These are phyloP conservation scores for Adansonia rubrostipa DNA, from an alignment of 441 rosid genomes.

Conservation along the genomic window DNA sequence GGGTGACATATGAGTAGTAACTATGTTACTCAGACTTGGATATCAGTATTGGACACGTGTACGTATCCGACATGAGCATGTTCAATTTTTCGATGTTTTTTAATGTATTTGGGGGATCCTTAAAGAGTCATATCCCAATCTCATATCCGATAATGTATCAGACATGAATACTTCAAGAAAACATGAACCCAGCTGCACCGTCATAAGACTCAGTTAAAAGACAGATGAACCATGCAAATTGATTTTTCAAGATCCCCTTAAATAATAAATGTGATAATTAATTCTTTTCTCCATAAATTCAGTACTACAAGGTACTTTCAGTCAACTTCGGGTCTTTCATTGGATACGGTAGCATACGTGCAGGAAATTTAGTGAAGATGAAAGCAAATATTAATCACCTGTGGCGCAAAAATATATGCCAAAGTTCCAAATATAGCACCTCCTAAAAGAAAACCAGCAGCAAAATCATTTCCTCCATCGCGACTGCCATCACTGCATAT, in stretches of 20 bases:
- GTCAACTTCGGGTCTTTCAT: not conserved
- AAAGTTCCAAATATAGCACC: slow-evolving; percentile 79
- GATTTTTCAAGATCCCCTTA: not conserved
- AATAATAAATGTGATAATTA: not conserved
- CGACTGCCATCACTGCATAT: slow-evolving; percentile 55
- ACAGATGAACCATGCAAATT: not conserved
- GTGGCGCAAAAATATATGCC: slow-evolving; percentile 78
- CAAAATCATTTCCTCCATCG: slow-evolving; percentile 74
- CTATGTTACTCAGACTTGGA: too few species aligned
- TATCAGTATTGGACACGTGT: too few species aligned
- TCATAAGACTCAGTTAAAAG: not conserved
- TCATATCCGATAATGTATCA: too few species aligned
- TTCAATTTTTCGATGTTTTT: too few species aligned
- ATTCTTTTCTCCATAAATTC: not conserved
- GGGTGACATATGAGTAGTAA: too few species aligned
- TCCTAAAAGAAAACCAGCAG: slow-evolving; percentile 88
- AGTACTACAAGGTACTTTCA: not conserved
- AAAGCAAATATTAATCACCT: slow-evolving; percentile 51
- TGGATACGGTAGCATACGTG: not conserved
- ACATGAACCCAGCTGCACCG: not conserved
- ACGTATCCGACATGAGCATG: too few species aligned
- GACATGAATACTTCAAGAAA: not conserved
- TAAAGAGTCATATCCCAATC: too few species aligned
- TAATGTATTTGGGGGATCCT: too few species aligned
- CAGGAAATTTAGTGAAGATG: slow-evolving; percentile 1